Base-by-base conservation (phyloP, 805 yeast genomes). In the Monosporozyma solicola region DNA sequence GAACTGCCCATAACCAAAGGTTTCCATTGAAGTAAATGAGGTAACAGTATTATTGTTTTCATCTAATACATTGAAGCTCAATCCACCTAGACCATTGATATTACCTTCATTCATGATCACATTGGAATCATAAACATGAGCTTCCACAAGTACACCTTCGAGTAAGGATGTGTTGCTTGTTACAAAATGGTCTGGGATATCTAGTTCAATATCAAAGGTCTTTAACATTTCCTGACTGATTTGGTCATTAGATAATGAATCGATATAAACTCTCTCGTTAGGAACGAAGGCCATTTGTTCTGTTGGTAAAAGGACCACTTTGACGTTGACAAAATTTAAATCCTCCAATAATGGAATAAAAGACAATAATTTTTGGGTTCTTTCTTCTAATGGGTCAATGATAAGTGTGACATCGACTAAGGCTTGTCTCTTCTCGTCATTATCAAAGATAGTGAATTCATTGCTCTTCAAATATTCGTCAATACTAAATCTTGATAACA, bases 1-100 rank as follows among this genome's bases (percentile, higher is more conserved):
- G 47, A 94, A 72, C 67, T 91, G 97, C 51, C 85, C 79, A 66
- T 92, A 92, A 0, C 97, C 97, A 56, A 84, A 73, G 41, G 86
- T 84, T 1, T 83, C 77, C 94, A 92, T 86, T 1, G 90, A 82
- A 41, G 70, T 72, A 0, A 96, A 84, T 57, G 83, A 88, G 0
- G 76, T 71, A 13, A 65, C 54, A 6, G 61, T 54, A 7, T 57
- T 50, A 10, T 53, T 59, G 4, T 48, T 11, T 10, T 55, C 24
- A 53, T 64, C 59, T 6, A 65, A 73, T 3, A 88, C 61, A 3
- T 75, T 72, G 15, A 84, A 59, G 1, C 85, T 87, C 0, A 77
- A 70, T 0, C 87, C 83, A 0, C 77, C 71, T 1, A 72, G 45
- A 0, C 67, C 67, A 50, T 66, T 65, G 10, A 69, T 61, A 20